Evolutionary conservation across 106 monocot species (phyloP), one percentile per base, ranked within the genome.

Genomic region (Dendrobium nobile): DNA sequence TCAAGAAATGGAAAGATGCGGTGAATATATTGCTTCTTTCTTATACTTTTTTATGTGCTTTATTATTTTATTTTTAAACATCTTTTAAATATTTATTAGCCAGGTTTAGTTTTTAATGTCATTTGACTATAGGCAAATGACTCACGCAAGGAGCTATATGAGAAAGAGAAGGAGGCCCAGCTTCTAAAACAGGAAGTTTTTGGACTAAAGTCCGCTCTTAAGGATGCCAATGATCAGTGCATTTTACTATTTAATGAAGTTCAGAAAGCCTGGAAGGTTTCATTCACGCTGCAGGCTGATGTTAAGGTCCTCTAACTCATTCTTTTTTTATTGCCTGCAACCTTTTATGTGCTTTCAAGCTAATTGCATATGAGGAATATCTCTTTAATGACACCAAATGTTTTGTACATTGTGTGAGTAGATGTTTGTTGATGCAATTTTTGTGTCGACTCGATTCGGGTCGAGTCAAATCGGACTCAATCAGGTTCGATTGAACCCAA

Each of bases 231-330:
- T 90, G 89, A 95, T 72, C 98, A 99, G 77, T 95, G 98, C 75
- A 90, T 81, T 65, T 80, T 99, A 48, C 85, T 99, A 48, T 99
- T 99, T 75, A 92, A 91, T 85, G 98, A 99, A 95, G 95, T 93
- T n/a, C 98, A 99, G 77, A 99, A 99, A 73, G 98, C 93, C 1
- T 99, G 98, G 98, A 99, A 95, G 87, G 95, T 99, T 78, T 95
- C 98, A 47, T 99, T 88, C 65, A 95, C 95, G 65, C 92, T 99
- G 85, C 98, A 99, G 77, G 80, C 88, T 51, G 91, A 95, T 88
- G 72, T 99, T 47, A 95, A 99, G 95, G 98, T 99, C 41, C 43
- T 75, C 41, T n/a, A 31, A 65, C 0, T 37, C 47, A 78, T 70
- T n/a, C 27, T 51, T 68, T 13, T 86, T 28, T 77, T 73, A 58